Base-by-base conservation (phyloP, 164 flowering plant species). In the Aristolochia contorta region DNA sequence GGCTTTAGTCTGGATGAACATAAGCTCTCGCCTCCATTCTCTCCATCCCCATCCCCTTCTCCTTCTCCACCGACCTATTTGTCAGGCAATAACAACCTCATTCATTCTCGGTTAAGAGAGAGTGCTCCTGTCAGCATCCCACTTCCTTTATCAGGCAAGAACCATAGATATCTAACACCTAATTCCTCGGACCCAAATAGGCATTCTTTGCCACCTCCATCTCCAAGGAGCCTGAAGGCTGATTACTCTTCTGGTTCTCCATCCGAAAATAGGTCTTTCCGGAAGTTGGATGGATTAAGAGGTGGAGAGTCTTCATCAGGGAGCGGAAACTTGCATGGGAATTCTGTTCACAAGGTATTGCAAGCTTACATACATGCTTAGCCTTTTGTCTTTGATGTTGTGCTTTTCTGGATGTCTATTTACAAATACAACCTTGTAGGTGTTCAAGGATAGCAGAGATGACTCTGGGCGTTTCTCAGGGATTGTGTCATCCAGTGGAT, bases 71-170 rank as follows among this genome's bases (percentile, higher is more conserved):
- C 82, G 67, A 56, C 76, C 27, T 65, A 18, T 10, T 49, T 49
- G 7, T 20, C 53, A 49, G 22, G 20, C 53, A 49, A 10, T 65
- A 58, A 68, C 50, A 75, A 73, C 67, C 77, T 71, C 57, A 60
- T 70, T 58, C 82, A 73, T 16, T 52, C 71, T 62, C 84, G 79
- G 57, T 32, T 69, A 22, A 71, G 70, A 47, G 91, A 78, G 64
- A 84, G 87, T 68, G 77, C 95, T 15, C 97, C 97, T 23, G 87
- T 91, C 7, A 80, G 84, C 63, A 91, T 91, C 54, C 97, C 96
- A 7, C 69, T 73, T 61, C 79, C 91, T 47, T 55, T 75, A 68
- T 64, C 77, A 51, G 71, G 75, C 30, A 78, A 77, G 71, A 78
- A 64, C 63, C 61, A 85, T 37, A 76, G 81, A 66, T 70, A 77